Evolutionary conservation across 2,329 filamentous ascomycete genomes (phyloP).

Genomic region (Periconia macrospinosa): DNA sequence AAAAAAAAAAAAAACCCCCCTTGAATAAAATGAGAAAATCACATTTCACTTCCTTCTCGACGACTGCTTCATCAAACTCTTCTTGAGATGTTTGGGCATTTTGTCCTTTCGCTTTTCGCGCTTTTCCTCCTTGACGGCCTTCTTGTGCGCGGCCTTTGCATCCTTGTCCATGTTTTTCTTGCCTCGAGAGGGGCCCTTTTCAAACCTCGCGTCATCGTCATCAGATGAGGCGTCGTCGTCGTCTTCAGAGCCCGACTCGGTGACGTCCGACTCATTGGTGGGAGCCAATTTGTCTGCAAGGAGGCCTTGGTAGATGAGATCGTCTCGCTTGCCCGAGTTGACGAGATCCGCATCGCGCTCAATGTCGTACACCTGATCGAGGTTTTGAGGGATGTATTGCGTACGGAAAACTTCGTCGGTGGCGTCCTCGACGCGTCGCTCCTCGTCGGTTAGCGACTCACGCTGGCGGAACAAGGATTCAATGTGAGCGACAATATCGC

Average conservation of each 20-base stretch:
- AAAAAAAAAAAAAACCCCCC: no score
- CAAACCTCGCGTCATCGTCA: slow-evolving; percentile 36
- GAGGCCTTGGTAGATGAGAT: slow-evolving; percentile 83
- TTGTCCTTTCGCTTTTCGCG: slow-evolving; percentile 91
- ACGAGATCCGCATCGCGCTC: slow-evolving; percentile 86
- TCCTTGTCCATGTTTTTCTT: slow-evolving; percentile 84
- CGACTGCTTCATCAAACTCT: slow-evolving; percentile 71
- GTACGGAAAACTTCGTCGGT: slow-evolving; percentile 93
- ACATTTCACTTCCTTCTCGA: slow-evolving; percentile 65
- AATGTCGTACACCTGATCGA: slow-evolving; percentile 95
- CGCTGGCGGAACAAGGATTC: slow-evolving; percentile 68
- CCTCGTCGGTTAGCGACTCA: slow-evolving; percentile 51
- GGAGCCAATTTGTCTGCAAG: slow-evolving; percentile 64
- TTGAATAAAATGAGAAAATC: background rate
- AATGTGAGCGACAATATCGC: slow-evolving; percentile 63
- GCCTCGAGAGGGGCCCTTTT: slow-evolving; percentile 36
- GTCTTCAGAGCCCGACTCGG: slow-evolving; percentile 18
- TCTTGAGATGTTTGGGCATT: slow-evolving; percentile 96
- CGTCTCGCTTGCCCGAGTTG: slow-evolving; percentile 69
- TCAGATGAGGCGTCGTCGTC: slow-evolving; percentile 25
- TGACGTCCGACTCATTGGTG: slow-evolving; percentile 53
- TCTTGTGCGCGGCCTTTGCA: slow-evolving; percentile 84
- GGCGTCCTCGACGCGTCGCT: slow-evolving; percentile 65
- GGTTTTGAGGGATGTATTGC: slow-evolving; percentile 93
- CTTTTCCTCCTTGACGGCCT: slow-evolving; percentile 91